Conservation (phyloP, 1,284 basidiomycete genomes). For the Jaminaea rosea region DNA sequence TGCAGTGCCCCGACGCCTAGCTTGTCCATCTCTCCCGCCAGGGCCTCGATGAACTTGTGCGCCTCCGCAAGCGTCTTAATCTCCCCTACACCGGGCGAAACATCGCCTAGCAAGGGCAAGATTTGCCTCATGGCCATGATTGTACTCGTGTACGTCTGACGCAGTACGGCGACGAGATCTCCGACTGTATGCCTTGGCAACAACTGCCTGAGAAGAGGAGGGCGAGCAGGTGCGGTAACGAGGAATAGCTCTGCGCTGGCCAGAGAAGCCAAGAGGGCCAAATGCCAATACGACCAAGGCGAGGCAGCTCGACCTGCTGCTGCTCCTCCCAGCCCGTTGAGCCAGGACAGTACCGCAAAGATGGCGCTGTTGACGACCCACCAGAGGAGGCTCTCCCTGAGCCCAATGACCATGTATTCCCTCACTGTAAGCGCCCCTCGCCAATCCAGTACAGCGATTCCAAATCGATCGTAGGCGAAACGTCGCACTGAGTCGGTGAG, state of each 20-base stretch:
- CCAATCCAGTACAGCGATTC: constrained; percentile 64
- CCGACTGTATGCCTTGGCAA: constrained; percentile 61
- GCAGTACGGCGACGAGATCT: constrained; percentile 67
- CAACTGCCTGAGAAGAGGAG: constrained; percentile 51
- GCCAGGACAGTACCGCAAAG: constrained; percentile 59
- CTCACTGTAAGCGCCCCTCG: constrained; percentile 57
- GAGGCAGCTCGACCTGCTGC: constrained; percentile 17
- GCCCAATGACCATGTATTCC: constrained; percentile 64
- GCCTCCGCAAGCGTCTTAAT: background rate
- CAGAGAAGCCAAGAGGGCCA: constrained; percentile 17
- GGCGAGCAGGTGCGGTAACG: constrained; percentile 18
- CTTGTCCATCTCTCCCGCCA: background rate
- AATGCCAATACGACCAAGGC: constrained; percentile 29
- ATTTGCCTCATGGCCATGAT: constrained; percentile 64
- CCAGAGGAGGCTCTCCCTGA: constrained; percentile 61
- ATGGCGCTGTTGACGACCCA: constrained; percentile 60
- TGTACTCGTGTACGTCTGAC: constrained; percentile 63
- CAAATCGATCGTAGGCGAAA: constrained; percentile 77
- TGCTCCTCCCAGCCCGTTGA: constrained; percentile 58
- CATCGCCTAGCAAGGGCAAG: constrained; percentile 53
- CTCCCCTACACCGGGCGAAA: background rate
- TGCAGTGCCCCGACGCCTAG: background rate
- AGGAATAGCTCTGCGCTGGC: constrained; percentile 38
- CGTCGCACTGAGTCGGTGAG: constrained; percentile 67
- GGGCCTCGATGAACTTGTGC: background rate